These are phyloP conservation scores for Sporodiniella umbellata DNA, from an alignment of 371 early-diverging fungal genomes.

Conservation along the genomic window DNA sequence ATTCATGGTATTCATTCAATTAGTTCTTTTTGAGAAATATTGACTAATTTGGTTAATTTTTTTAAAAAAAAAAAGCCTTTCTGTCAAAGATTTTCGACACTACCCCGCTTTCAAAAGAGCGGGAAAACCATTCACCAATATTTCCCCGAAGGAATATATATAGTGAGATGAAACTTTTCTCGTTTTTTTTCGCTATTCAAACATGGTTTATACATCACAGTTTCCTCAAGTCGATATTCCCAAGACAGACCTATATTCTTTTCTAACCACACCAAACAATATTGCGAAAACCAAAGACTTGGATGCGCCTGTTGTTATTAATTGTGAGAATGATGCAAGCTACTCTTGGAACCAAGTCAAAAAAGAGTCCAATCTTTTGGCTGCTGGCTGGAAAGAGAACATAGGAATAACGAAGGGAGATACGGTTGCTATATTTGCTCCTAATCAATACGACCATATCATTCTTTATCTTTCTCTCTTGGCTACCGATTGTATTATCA, in stretches of 20 bases:
- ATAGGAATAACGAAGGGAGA: constrained; percentile 65
- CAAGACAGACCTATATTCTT: constrained; percentile 62
- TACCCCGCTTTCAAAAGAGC: too few species aligned
- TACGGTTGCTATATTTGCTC: constrained; percentile 69
- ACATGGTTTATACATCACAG: constrained; percentile 33
- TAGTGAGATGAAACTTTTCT: neutral
- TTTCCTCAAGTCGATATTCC: constrained; percentile 51
- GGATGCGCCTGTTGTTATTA: constrained; percentile 49
- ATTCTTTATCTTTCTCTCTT: constrained; percentile 37
- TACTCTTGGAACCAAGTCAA: constrained; percentile 58
- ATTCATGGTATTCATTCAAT: too few species aligned
- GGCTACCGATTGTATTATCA: constrained; percentile 32
- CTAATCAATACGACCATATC: constrained; percentile 55
- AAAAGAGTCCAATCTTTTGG: constrained; percentile 8
- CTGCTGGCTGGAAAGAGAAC: constrained; percentile 34
- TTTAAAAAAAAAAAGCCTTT: too few species aligned
- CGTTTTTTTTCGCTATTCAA: neutral
- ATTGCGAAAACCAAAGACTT: constrained; percentile 30
- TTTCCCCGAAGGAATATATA: too few species aligned
- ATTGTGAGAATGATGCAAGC: constrained; percentile 49
- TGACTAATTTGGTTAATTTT: too few species aligned
- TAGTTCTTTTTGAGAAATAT: too few species aligned
- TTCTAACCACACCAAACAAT: constrained; percentile 45
- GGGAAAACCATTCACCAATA: neutral
- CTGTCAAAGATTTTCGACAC: too few species aligned